phyloP scores from a whole-genome alignment of 345 rosid genomes.

The Euphorbia tirucalli region DNA sequence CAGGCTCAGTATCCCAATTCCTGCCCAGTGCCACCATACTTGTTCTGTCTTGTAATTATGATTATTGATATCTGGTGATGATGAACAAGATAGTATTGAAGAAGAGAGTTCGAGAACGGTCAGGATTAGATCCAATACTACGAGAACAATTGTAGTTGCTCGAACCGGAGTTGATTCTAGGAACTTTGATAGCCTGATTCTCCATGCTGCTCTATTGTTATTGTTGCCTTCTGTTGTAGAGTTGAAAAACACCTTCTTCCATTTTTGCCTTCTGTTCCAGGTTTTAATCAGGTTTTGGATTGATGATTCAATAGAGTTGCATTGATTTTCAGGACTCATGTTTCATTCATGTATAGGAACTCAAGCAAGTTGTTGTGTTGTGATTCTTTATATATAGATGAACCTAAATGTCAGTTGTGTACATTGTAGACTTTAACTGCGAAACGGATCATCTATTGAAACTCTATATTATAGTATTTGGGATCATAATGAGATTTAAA shows the following conservation, averaged over 20 bases:
- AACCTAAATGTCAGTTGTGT: too few species aligned
- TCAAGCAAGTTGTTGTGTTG: too few species aligned
- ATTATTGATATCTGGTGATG: slow-evolving; percentile 5
- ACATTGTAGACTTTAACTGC: too few species aligned
- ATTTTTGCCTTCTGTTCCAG: slow-evolving; percentile 48
- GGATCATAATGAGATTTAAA: too few species aligned
- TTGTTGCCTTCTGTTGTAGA: slow-evolving; percentile 13
- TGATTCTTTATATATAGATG: not conserved
- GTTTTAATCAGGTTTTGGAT: slow-evolving; percentile 44
- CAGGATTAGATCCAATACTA: slow-evolving; percentile 51
- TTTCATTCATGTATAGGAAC: too few species aligned
- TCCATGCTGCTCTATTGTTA: slow-evolving; percentile 37
- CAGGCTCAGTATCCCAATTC: slow-evolving; percentile 47
- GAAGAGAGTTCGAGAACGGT: slow-evolving; percentile 58
- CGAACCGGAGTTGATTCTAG: slow-evolving; percentile 48
- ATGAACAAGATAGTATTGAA: slow-evolving; percentile 42
- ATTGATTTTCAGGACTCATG: not conserved
- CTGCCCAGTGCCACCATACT: slow-evolving; percentile 61
- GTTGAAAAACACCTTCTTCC: slow-evolving; percentile 38
- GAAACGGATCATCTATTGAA: too few species aligned
- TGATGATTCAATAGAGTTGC: slow-evolving; percentile 38
- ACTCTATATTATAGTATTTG: too few species aligned
- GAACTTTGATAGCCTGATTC: slow-evolving; percentile 34
- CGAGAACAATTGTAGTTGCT: slow-evolving; percentile 39
- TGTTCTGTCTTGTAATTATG: not conserved